Base-by-base conservation (phyloP, 2,329 filamentous ascomycete genomes). In the Aureobasidium sp. region DNA sequence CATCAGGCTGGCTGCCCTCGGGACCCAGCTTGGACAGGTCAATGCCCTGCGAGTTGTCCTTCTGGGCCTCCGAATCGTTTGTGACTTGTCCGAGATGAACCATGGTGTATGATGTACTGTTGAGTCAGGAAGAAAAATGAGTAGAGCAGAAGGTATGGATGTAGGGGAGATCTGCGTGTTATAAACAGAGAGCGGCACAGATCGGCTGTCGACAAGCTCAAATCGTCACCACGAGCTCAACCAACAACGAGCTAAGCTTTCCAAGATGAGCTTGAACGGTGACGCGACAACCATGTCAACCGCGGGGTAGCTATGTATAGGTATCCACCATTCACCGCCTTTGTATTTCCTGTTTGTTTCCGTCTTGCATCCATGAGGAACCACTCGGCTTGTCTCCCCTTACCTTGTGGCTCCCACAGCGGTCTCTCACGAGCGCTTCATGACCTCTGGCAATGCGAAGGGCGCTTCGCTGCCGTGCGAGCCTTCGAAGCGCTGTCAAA, bases 11-110 rank as follows among this genome's bases (percentile, higher is more conserved):
- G 64, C 78, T 69, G 42, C 76, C 72, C 20, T 73, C 69, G 44
- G 75, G 70, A 36, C 77, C 75, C 59, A 84, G 71, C 9, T 75
- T 69, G 63, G 84, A 68, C 31, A 78, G 77, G 29, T 80, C 74
- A 58, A 84, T 67, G 27, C 76, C 76, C 20, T 52, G 36, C 76
- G 67, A 63, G 78, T 25, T 68, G 62, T 78, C 72, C 47, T 74
- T 70, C 12, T 63, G 53, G 55, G 69, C 51, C n/a, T 72, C 68
- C 45, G 70, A 68, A 66, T 71, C 67, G 51, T 68, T 73, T 17
- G 66, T 59, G 53, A 74, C 68, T 44, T 66, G 64, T 44, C 69
- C 72, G 20, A 74, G 66, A 63, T 74, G 72, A 39, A 73, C 72
- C 72, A 74, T 74, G 39, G 36, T 71, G 64, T 58, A 9, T 39